These are phyloP conservation scores for Cyberlindnera misumaiensis DNA, from an alignment of 805 yeast genomes.

Conservation along the genomic window DNA sequence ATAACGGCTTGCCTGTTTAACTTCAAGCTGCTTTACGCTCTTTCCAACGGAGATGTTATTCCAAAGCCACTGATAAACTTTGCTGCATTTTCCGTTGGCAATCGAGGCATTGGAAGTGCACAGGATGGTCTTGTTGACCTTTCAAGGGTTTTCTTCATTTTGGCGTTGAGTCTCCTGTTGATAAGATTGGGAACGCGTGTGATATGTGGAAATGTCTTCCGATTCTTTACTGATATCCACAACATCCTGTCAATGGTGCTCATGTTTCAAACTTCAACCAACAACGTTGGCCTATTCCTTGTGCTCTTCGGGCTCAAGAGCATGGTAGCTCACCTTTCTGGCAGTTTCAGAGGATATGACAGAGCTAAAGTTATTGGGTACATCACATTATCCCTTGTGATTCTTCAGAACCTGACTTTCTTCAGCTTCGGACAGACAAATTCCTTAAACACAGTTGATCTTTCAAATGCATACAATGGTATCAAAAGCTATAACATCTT, in stretches of 20 bases:
- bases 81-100: constrained; percentile 25
- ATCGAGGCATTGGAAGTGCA: constrained; percentile 25
- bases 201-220: constrained; percentile 1
- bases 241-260: constrained; percentile 34
- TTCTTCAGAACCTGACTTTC: constrained; percentile 70
- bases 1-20: constrained; percentile 38
- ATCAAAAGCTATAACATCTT: constrained; percentile 60
- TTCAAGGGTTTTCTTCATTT: constrained; percentile 29
- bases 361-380: constrained; percentile 5
- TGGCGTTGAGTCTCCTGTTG: constrained; percentile 27
- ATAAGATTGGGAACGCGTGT: constrained; percentile 10
- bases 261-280: constrained; percentile 42
- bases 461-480: constrained; percentile 91
- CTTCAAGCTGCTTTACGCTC: constrained; percentile 50
- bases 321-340: constrained; percentile 7
- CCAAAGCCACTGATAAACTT: constrained; percentile 32
- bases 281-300: constrained; percentile 43
- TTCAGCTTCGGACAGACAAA: constrained; percentile 89
- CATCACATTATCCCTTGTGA: constrained; percentile 25
- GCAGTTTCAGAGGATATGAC: background rate
- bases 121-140: constrained; percentile 27
- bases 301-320: constrained; percentile 28
- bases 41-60: constrained; percentile 46
- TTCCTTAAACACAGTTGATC: constrained; percentile 83
- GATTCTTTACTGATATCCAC: constrained; percentile 30